phyloP scores from a whole-genome alignment of 225 moss, liverwort and hornwort genomes.

The Physcomitrellopsis africana region DNA sequence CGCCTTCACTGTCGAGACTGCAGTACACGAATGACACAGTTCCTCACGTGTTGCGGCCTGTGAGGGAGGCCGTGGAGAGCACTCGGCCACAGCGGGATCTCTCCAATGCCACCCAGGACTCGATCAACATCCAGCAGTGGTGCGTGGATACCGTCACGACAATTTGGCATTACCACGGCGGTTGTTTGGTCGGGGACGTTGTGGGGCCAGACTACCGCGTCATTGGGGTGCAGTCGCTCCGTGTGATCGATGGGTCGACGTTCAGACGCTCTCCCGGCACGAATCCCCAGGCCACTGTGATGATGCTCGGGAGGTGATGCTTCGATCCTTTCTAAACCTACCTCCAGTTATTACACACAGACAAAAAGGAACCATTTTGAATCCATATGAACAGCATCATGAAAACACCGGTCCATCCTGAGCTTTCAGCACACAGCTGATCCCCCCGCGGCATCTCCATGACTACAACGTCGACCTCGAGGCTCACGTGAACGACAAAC shows the following conservation, averaged over 20 bases:
- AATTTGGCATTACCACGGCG: conserved; percentile 87
- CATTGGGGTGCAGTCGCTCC: conserved; percentile 68
- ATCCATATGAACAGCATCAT: too few relatives aligned
- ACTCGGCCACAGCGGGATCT: conserved; percentile 33
- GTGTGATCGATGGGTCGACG: conserved; percentile 78
- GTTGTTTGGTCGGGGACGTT: conserved; percentile 45
- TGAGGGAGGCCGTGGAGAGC: conserved; percentile 30
- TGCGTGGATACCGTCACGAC: conserved; percentile 64
- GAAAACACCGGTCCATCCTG: too few relatives aligned
- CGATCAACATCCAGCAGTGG: conserved; percentile 58
- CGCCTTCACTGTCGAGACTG: conserved; percentile 38
- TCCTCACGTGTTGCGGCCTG: conserved; percentile 20
- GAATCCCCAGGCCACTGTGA: conserved; percentile 79
- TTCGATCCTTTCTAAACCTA: not conserved
- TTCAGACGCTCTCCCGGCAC: conserved; percentile 69
- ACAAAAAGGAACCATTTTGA: too few relatives aligned
- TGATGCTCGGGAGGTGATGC: conserved; percentile 65
- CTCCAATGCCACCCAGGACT: conserved; percentile 33
- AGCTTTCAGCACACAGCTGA: too few relatives aligned
- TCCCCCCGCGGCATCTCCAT: too few relatives aligned
- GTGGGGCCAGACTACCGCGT: conserved; percentile 61
- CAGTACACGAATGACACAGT: conserved; percentile 48
- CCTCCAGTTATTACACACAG: not conserved
- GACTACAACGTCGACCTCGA: too few relatives aligned
- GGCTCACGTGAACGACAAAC: too few relatives aligned